Evolutionary conservation across 352 stramenopile species (phyloP).

Genomic region (Pythium phragmitis): DNA sequence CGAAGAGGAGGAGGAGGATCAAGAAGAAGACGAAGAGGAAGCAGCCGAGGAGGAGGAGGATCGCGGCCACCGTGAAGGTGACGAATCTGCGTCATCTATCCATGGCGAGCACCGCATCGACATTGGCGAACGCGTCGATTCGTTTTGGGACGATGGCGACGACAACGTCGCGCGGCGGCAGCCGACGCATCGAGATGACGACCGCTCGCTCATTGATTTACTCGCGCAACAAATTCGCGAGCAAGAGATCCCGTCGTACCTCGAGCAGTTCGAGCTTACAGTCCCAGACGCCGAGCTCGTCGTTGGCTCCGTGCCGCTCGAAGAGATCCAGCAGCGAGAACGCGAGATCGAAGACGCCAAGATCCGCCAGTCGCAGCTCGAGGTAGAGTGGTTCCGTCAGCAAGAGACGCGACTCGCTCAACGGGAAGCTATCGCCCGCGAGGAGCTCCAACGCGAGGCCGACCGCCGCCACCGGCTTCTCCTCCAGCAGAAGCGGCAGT

Average conservation of each 20-base stretch:
- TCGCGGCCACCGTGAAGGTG: no score
- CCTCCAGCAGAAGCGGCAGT: slow-evolving; percentile 43
- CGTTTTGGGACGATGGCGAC: slow-evolving; percentile 43
- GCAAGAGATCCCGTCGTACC: slow-evolving; percentile 49
- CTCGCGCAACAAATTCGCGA: slow-evolving; percentile 42
- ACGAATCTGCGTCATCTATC: no score
- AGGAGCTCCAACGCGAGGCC: slow-evolving; percentile 42
- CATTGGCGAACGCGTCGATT: slow-evolving; percentile 22
- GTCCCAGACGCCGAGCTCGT: slow-evolving; percentile 66
- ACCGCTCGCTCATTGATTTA: slow-evolving; percentile 53
- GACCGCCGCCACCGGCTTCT: slow-evolving; percentile 40
- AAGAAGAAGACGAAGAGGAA: background rate
- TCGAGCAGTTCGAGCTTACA: slow-evolving; percentile 67
- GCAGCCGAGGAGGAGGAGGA: background rate
- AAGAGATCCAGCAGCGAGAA: slow-evolving; percentile 62
- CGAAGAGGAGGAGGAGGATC: background rate
- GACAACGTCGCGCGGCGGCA: slow-evolving; percentile 3
- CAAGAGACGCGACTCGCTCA: slow-evolving; percentile 46
- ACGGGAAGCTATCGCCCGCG: slow-evolving; percentile 38
- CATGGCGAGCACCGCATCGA: slow-evolving; percentile 17
- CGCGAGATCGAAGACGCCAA: slow-evolving; percentile 53
- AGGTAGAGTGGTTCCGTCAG: slow-evolving; percentile 48
- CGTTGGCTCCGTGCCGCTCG: slow-evolving; percentile 52
- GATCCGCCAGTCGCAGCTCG: slow-evolving; percentile 46
- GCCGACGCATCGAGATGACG: slow-evolving; percentile 4